Evolutionary conservation across 2,329 filamentous ascomycete species (phyloP).

Genomic region (Cladosporium sp.): DNA sequence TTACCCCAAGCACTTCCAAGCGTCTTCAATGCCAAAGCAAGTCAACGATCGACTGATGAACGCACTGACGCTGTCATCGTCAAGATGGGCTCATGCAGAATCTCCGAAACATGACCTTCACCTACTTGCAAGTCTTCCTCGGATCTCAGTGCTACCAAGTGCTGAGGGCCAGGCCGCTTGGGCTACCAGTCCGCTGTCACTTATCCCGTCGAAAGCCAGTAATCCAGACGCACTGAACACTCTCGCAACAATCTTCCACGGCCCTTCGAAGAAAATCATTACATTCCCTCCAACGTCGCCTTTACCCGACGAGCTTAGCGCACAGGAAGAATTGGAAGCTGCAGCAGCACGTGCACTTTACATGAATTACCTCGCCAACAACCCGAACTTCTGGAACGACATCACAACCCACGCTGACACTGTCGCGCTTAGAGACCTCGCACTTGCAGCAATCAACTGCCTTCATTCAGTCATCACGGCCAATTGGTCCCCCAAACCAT

Average conservation of each 20-base stretch:
- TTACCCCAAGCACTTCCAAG: slow-evolving; percentile 51
- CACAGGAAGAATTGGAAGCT: slow-evolving; percentile 37
- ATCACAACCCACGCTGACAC: slow-evolving; percentile 50
- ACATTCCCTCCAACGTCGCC: slow-evolving; percentile 29
- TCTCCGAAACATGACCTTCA: slow-evolving; percentile 51
- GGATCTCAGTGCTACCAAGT: slow-evolving; percentile 45
- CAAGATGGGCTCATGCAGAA: slow-evolving; percentile 47
- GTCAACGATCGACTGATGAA: slow-evolving; percentile 44
- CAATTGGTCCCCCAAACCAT: slow-evolving; percentile 40
- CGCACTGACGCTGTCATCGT: slow-evolving; percentile 40
- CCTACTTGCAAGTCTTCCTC: slow-evolving; percentile 52
- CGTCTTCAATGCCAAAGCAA: slow-evolving; percentile 37
- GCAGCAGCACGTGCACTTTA: slow-evolving; percentile 50
- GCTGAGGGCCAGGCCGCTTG: slow-evolving; percentile 16
- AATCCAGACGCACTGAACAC: slow-evolving; percentile 50
- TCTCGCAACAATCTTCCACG: slow-evolving; percentile 51
- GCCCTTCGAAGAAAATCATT: slow-evolving; percentile 35
- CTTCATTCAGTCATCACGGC: slow-evolving; percentile 49
- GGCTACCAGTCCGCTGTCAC: slow-evolving; percentile 39
- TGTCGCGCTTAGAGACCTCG: slow-evolving; percentile 51
- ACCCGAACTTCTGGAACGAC: slow-evolving; percentile 47
- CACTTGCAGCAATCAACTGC: slow-evolving; percentile 49
- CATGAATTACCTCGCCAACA: slow-evolving; percentile 46
- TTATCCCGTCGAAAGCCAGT: slow-evolving; percentile 47
- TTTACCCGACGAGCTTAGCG: slow-evolving; percentile 14